These are phyloP conservation scores for Arthroderma sp. DNA, from an alignment of 2,329 filamentous ascomycete species.

Conservation along the genomic window DNA sequence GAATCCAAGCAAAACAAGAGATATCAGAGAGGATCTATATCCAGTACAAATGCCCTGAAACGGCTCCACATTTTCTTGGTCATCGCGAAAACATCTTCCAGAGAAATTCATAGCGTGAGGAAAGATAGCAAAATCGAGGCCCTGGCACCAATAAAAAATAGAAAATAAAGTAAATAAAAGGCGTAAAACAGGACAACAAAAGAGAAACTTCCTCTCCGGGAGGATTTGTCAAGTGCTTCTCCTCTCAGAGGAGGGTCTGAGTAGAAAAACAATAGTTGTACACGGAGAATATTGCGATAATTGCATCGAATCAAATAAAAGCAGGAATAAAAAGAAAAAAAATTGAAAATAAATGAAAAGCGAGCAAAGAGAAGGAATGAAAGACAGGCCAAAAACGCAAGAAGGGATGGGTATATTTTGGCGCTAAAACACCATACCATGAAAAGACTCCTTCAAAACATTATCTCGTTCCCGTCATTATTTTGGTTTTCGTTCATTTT, in stretches of 20 bases:
- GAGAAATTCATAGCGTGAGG: not conserved
- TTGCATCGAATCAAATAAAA: not conserved
- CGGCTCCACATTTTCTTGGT: not conserved
- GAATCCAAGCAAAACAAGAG: not conserved
- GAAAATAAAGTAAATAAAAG: not conserved
- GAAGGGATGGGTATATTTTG: not conserved
- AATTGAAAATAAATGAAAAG: not conserved
- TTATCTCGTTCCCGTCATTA: not conserved
- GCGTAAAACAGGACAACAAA: not conserved
- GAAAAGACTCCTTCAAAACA: constrained; percentile 1
- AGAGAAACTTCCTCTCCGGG: not conserved
- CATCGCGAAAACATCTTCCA: not conserved
- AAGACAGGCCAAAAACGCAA: not conserved
- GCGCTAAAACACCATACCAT: not conserved
- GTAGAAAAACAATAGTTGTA: not conserved
- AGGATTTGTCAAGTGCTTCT: not conserved
- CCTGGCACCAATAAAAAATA: no score
- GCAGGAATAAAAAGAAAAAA: not conserved
- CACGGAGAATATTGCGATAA: not conserved
- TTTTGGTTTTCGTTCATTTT: not conserved
- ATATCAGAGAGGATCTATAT: not conserved
- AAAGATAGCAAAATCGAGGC: no score
- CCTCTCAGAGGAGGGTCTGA: not conserved
- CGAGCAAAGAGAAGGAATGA: not conserved
- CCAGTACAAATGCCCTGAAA: not conserved